Conservation (phyloP, 108 stramenopile genomes). For the Pseudonitzschia pungens region DNA sequence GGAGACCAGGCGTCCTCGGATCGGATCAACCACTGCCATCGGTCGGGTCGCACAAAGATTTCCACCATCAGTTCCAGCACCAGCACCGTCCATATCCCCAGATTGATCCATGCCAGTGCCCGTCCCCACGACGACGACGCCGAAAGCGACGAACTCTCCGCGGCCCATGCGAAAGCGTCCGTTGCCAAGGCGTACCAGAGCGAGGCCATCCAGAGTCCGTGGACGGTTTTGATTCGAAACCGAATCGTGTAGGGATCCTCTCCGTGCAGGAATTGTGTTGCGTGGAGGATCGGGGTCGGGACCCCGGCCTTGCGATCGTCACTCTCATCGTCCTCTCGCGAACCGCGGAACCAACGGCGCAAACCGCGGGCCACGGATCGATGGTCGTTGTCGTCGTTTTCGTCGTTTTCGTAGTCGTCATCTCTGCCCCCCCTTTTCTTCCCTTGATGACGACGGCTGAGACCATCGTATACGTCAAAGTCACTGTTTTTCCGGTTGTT, state of each 20-base stretch:
- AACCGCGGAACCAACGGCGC: conserved; percentile 20
- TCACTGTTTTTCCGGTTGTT: too few relatives aligned
- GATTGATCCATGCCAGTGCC: conserved; percentile 52
- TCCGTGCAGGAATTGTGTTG: conserved; percentile 42
- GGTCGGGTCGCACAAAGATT: conserved; percentile 63
- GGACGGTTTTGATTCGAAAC: conserved; percentile 64
- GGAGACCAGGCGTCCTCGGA: conserved; percentile 78
- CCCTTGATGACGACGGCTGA: too few relatives aligned
- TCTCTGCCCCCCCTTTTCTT: background rate
- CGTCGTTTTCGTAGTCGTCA: background rate
- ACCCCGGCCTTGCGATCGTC: background rate
- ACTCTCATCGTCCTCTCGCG: conserved; percentile 14
- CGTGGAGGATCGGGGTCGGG: conserved; percentile 16
- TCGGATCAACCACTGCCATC: conserved; percentile 53
- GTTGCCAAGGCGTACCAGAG: conserved; percentile 52
- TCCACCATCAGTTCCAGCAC: conserved; percentile 75
- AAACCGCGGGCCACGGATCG: too few relatives aligned
- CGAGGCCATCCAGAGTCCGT: conserved; percentile 66
- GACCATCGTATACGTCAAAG: too few relatives aligned
- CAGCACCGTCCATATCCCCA: conserved; percentile 69
- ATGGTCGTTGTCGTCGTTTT: background rate
- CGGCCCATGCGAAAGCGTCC: too few relatives aligned
- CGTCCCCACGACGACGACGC: conserved; percentile 61
- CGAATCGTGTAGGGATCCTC: conserved; percentile 39
- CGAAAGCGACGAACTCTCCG: conserved; percentile 50